Evolutionary conservation across 495 filamentous ascomycete genomes (phyloP).

Genomic region (Aspergillus avenaceus): DNA sequence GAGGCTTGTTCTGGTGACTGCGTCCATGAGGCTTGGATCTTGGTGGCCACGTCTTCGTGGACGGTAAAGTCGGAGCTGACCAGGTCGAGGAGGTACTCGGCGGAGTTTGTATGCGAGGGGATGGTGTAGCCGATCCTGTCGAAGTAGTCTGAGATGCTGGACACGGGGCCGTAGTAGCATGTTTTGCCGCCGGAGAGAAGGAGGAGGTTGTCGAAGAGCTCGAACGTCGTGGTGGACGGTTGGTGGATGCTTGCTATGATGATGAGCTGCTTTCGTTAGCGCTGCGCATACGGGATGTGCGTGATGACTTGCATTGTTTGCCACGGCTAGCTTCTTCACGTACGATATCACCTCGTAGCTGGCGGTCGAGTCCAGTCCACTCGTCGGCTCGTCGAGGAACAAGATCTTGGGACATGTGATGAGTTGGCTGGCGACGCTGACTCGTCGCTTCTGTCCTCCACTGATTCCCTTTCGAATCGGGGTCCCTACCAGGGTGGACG

Average conservation of each 20-base stretch:
- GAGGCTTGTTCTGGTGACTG: slow-evolving; percentile 15
- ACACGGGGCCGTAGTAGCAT: slow-evolving; percentile 64
- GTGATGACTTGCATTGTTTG: slow-evolving; percentile 53
- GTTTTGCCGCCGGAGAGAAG: slow-evolving; percentile 65
- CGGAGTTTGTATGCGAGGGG: slow-evolving; percentile 67
- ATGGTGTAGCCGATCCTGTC: slow-evolving; percentile 51
- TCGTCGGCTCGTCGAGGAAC: slow-evolving; percentile 80
- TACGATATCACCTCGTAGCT: slow-evolving; percentile 66
- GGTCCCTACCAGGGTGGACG: slow-evolving; percentile 67
- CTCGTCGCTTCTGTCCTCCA: slow-evolving; percentile 73
- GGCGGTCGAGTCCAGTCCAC: slow-evolving; percentile 68
- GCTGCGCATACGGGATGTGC: neutral
- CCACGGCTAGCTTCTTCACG: slow-evolving; percentile 56
- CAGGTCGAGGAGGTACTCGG: slow-evolving; percentile 70
- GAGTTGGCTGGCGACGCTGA: slow-evolving; percentile 74
- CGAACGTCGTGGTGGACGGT: slow-evolving; percentile 70
- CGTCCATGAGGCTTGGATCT: slow-evolving; percentile 30
- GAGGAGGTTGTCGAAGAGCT: slow-evolving; percentile 73
- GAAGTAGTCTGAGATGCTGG: slow-evolving; percentile 54
- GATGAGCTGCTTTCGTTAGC: slow-evolving; percentile 42
- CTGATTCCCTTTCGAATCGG: slow-evolving; percentile 74
- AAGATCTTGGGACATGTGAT: slow-evolving; percentile 75
- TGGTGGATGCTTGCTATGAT: slow-evolving; percentile 81
- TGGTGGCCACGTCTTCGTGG: slow-evolving; percentile 23
- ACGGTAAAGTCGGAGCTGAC: slow-evolving; percentile 69